Evolutionary conservation across 78 protist species (phyloP), one percentile per base, ranked within the genome.

Genomic region (Dictyostelium purpureum): DNA sequence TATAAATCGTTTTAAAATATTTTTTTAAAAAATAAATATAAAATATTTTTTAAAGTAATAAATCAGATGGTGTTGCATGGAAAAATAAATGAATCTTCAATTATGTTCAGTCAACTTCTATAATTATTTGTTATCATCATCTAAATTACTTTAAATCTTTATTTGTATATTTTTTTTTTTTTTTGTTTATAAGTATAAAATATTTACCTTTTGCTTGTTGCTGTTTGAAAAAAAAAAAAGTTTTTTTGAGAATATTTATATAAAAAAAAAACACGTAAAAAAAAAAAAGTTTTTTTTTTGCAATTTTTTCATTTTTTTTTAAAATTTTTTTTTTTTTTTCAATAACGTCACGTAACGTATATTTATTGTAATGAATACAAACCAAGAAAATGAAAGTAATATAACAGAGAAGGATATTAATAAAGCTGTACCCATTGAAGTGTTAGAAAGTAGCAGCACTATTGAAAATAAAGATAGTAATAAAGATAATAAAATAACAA

Each of bases 21-120:
- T 66, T 38, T 66, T 38, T 37, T 21, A 21, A 18, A 57, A 18
- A 19, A 19, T 19, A 19, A 57, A 21, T 57, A 21, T 57, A 16
- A 57, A 57, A 21, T 57, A 7, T 7, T 57, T 4, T 57, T 57
- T 5, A 57, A 69, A 38, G 26, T 71, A 43, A 43, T 35, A 3
- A 31, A 21, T 71, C 79, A 71, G 79, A 45, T 71, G 79, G 79
- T 71, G 42, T 26, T 71, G 79, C 79, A 71, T 71, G 79, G 79
- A 16, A 24, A 57, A 45, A 43, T 38, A 43, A 67, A 10, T 37
- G 33, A 26, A 14, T 71, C 79, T 12, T 71, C 79, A 71, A 14
- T 45, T 24, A 12, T 7, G n/a, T 71, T 69, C 79, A 71, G 79
- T 0, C 26, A 16, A 63, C 71, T 63, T 63, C 71, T 45, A 45